Conservation (phyloP, 805 yeast species). For the Kregervanrija delftensis region DNA sequence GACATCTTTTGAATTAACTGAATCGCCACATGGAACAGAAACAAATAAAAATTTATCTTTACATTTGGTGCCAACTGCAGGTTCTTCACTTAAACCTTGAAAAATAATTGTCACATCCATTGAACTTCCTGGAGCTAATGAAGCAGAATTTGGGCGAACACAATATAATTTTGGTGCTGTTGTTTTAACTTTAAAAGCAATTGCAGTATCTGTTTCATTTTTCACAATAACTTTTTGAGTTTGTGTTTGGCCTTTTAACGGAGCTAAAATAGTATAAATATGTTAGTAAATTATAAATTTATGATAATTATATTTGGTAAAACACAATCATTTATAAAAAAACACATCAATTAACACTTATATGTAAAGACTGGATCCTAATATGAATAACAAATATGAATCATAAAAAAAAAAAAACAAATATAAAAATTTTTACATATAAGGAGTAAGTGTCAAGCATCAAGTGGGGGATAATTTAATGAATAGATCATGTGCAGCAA, state of each 20-base stretch:
- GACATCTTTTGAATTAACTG: conserved; percentile 46
- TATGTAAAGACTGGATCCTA: too few species aligned
- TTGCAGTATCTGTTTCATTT: conserved; percentile 47
- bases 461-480: too few species aligned
- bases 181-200: conserved; percentile 94
- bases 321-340: background rate
- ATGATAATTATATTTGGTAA: background rate
- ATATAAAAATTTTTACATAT: background rate
- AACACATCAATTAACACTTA: background rate
- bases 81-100: conserved; percentile 76
- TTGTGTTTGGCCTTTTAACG: conserved; percentile 57
- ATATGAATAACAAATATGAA: background rate
- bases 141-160: conserved; percentile 91
- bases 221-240: conserved; percentile 53
- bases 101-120: conserved; percentile 75
- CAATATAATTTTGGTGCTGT: conserved; percentile 95
- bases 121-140: conserved; percentile 67
- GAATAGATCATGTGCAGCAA: too few species aligned
- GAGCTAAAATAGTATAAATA: conserved; percentile 38
- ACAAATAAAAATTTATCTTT: conserved; percentile 91
- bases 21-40: conserved; percentile 67
- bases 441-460: too few species aligned
- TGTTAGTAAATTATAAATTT: background rate
- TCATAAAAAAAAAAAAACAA: background rate
- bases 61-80: conserved; percentile 66